Base-by-base conservation (phyloP, 2,329 filamentous ascomycete species). In the Pseudogymnoascus sp. region DNA sequence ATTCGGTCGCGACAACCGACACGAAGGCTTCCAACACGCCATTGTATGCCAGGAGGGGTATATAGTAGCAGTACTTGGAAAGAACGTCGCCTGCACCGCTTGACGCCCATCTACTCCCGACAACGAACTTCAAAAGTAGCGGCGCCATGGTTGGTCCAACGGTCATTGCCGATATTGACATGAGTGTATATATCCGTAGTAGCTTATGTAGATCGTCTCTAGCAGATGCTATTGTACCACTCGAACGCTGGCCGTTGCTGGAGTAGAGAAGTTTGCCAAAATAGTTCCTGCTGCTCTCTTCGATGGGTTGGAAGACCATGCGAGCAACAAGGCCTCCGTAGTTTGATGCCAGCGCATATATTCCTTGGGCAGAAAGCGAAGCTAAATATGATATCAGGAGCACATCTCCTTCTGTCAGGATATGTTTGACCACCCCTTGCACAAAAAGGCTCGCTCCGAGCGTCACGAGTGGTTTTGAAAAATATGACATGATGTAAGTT, bases 1-100 rank as follows among this genome's bases (percentile, higher is more conserved):
- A 76, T 66, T 91, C 83, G 0, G 84, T 88, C 0, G 93, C 93
- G 0, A 96, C 90, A 1, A 91, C 91, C 0, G 93, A 88, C 15
- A 97, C 93, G 70, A 99, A 97, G 0, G 92, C 91, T 76, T 99
- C 95, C 1, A 89, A 86, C 21, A 97, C 85, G 61, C 95, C 95
- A 72, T 99, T 99, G 70, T 96, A 78, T 2, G 93, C 95, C 3
- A 97, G 82, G 26, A 97, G 86, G 0, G 95, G 95, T 64, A 99
- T 90, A 77, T 96, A 97, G 75, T 91, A 92, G 77, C 91, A 93
- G 75, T 97, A 99, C 0, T 82, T 83, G 0, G 88, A 86, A 6
- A 99, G 81, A 3, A 95, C 88, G 7, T 82, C 75, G 5, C 88
- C 87, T 0, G 93, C 91, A 46, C 88, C 88, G 0, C 88, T 87